Evolutionary conservation across 2,329 filamentous ascomycete genomes (phyloP).

Genomic region (Neonectria punicea): DNA sequence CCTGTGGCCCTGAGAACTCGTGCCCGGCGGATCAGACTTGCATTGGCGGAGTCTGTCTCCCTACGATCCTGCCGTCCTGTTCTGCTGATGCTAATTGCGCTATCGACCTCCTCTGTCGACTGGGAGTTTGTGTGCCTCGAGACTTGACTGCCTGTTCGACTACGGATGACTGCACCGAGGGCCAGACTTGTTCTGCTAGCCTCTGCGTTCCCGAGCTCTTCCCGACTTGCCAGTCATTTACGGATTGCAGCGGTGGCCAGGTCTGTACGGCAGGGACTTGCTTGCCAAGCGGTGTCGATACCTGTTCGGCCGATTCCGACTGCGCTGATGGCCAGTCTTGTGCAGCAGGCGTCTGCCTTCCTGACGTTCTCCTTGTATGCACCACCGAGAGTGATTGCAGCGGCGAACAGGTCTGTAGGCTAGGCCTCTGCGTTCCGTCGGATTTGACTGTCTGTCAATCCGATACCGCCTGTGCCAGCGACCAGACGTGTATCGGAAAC

Average conservation of each 20-base stretch:
- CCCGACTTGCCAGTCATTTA: not conserved
- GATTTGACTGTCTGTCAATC: not conserved
- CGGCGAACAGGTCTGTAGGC: constrained; percentile 4
- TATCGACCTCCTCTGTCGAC: constrained; percentile 1
- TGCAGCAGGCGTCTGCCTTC: constrained; percentile 8
- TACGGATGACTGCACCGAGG: not conserved
- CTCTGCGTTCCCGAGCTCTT: constrained; percentile 12
- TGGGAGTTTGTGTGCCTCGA: constrained; percentile 13
- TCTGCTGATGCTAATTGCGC: not conserved
- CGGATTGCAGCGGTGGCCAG: constrained; percentile 5
- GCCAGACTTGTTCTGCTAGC: constrained; percentile 5
- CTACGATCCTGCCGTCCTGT: constrained; percentile 6
- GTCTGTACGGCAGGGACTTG: constrained; percentile 11
- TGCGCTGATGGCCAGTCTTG: constrained; percentile 6
- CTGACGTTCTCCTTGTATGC: constrained; percentile 1
- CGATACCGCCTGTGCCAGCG: not conserved
- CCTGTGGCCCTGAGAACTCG: constrained; percentile 2
- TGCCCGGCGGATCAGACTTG: constrained; percentile 2
- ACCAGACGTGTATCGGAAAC: constrained; percentile 3
- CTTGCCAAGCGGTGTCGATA: constrained; percentile 7
- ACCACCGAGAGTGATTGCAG: constrained; percentile 1
- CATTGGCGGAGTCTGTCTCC: constrained; percentile 4
- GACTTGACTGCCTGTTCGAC: not conserved
- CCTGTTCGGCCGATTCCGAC: not conserved
- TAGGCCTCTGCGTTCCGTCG: constrained; percentile 8